A percentile compares a stretch with the other conserved stretches of the same genome.
Conservation (phyloP, 2,329 filamentous ascomycete genomes). For the Incumbomyces delicatus region DNA sequence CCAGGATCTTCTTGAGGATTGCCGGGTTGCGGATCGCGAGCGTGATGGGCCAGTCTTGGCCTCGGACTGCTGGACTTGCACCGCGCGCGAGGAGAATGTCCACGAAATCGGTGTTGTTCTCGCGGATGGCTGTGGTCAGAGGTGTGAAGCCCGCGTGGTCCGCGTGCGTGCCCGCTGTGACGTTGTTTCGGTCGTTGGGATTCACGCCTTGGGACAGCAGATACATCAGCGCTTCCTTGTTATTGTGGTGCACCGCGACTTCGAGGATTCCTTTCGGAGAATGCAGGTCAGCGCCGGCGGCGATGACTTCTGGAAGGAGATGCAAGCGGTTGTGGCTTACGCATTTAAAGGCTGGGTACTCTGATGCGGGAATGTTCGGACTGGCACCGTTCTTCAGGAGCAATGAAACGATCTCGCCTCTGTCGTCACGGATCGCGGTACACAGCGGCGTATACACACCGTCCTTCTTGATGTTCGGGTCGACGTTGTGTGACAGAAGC, state of each 20-base stretch:
- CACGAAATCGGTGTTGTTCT: slow-evolving; percentile 50
- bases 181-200: slow-evolving; percentile 48
- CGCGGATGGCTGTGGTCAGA: slow-evolving; percentile 56
- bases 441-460: slow-evolving; percentile 59
- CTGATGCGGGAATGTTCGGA: slow-evolving; percentile 47
- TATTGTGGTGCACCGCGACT: slow-evolving; percentile 52
- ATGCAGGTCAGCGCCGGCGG: slow-evolving; percentile 50
- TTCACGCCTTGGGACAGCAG: slow-evolving; percentile 51
- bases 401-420: slow-evolving; percentile 51
- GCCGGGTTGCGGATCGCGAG: slow-evolving; percentile 55
- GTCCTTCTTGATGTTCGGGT: slow-evolving; percentile 54
- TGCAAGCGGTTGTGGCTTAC: slow-evolving; percentile 56
- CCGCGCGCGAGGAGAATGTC: slow-evolving; percentile 49
- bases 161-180: no score
- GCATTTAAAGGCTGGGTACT: slow-evolving; percentile 60
- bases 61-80: slow-evolving; percentile 53
- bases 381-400: slow-evolving; percentile 45
- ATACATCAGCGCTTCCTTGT: slow-evolving; percentile 51
- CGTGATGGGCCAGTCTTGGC: slow-evolving; percentile 61
- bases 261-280: slow-evolving; percentile 57
- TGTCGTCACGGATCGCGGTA: slow-evolving; percentile 58
- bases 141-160: slow-evolving; percentile 46
- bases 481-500: slow-evolving; percentile 49
- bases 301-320: slow-evolving; percentile 49
- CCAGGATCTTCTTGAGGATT: slow-evolving; percentile 51